Percentiles rank a stretch among this genome's conserved stretches.
Evolutionary conservation across 2,329 filamentous ascomycete genomes (phyloP).

Genomic region (Trichoderma hamatum): DNA sequence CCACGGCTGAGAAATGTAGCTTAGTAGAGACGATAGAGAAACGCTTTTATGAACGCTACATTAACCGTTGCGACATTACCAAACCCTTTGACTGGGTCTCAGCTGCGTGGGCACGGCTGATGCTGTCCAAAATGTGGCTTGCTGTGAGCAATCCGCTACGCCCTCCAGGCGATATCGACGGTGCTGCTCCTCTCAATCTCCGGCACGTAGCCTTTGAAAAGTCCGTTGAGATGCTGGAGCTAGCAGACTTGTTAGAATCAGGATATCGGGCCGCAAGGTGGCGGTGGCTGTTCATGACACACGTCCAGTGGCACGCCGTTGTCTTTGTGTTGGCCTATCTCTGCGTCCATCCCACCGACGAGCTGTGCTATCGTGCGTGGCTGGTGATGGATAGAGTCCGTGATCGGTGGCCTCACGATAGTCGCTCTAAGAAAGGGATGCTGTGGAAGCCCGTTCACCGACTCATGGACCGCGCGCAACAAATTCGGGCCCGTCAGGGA

Average conservation of each 20-base stretch:
- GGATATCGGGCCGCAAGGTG: constrained; percentile 62
- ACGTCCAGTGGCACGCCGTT: constrained; percentile 67
- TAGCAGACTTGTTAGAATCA: constrained; percentile 55
- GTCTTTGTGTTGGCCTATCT: constrained; percentile 64
- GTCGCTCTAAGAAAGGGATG: background rate
- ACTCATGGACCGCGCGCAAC: constrained; percentile 2
- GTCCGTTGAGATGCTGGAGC: constrained; percentile 65
- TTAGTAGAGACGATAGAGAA: background rate
- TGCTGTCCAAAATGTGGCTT: constrained; percentile 10
- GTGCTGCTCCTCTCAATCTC: too few species aligned
- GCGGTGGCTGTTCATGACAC: constrained; percentile 67
- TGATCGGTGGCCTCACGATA: background rate
- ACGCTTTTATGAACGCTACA: background rate
- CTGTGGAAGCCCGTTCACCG: background rate
- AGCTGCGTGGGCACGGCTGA: background rate
- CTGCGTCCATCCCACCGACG: constrained; percentile 38
- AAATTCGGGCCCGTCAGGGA: too few species aligned
- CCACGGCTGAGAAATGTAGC: background rate
- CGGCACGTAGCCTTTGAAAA: background rate
- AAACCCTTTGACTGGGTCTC: constrained; percentile 7
- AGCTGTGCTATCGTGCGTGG: background rate
- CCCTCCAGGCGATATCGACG: background rate
- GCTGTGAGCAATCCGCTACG: background rate
- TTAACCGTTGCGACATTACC: constrained; percentile 5
- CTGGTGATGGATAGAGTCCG: background rate